Base-by-base conservation (phyloP, 2,329 filamentous ascomycete species). In the Didymella exigua region DNA sequence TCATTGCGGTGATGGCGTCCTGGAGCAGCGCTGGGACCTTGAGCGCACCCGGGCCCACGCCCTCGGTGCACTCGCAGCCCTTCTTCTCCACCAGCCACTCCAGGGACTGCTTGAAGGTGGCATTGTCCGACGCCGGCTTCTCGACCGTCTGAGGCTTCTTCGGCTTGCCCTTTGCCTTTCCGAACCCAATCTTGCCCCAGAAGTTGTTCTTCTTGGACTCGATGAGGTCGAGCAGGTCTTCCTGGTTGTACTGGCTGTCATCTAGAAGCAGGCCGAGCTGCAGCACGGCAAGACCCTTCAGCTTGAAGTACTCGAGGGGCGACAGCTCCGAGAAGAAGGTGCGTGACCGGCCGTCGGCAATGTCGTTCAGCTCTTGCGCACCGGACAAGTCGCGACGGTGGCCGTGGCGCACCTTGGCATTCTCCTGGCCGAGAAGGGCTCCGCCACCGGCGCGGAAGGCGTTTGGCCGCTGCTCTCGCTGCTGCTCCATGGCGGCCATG, bases 181-280 rank as follows among this genome's bases (percentile, higher is more conserved):
- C 93, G 61, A 99, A 92, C 62, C 93, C 93, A 60, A 99, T 93
- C 67, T 97, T 97, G 75, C 93, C 95, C 95, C 95, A 99, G 77
- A 99, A 96, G 0, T 91, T 98, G 21, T 91, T 87, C 59, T 96
- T 96, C 69, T 91, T 88, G 2, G 91, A 91, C 75, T 99, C 95
- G 59, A 99, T 98, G 44, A 99, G 86, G 58, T 90, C 87, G 13
- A 98, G 84, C 1, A 99, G 81, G 70, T 99, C 95, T 62, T 98
- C 95, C 54, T 98, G 83, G n/a, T 89, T 90, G 75, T 98, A 98
- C 65, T 96, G 87, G 3, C 87, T 86, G 64, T 96, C 92, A 66
- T 96, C 92, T 5, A 99, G 82, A 74, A 98, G 82, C 6, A 95
- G 92, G 62, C 96, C 91, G 87, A 99, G 96, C 0, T 91, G 93